Evolutionary conservation across 2,329 filamentous ascomycete species (phyloP).

Genomic region (Diaporthe nobilis): DNA sequence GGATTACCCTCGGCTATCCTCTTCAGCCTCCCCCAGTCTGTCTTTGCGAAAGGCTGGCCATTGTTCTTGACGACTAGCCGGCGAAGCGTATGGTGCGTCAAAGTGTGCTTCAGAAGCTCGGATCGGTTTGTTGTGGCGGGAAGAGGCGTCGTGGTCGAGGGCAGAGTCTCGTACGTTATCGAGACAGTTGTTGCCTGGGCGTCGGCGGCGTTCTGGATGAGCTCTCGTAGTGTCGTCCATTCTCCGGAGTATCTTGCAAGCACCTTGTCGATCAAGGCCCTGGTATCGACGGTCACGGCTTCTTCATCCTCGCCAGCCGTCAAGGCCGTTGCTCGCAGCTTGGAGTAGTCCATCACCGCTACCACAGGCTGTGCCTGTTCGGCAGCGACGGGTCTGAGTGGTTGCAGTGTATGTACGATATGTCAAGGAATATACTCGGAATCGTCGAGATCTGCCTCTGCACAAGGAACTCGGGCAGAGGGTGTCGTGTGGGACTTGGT

Average conservation of each 20-base stretch:
- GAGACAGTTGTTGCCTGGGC: constrained; percentile 90
- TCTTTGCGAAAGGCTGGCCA: constrained; percentile 87
- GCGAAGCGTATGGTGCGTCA: constrained; percentile 87
- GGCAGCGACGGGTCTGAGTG: constrained; percentile 31
- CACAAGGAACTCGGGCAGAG: neutral
- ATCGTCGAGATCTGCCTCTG: neutral
- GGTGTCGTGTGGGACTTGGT: neutral
- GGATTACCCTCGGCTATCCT: constrained; percentile 99
- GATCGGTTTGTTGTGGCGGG: constrained; percentile 74
- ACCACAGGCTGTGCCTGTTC: constrained; percentile 20
- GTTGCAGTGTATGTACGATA: neutral
- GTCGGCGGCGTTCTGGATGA: constrained; percentile 99
- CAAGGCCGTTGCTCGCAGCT: constrained; percentile 89
- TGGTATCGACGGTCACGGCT: constrained; percentile 96
- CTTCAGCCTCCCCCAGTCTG: constrained; percentile 94
- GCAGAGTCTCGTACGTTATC: constrained; percentile 92
- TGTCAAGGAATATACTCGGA: no score
- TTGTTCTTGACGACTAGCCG: constrained; percentile 94
- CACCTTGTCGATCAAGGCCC: constrained; percentile 97
- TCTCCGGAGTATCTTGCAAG: constrained; percentile 96
- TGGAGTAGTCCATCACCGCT: constrained; percentile 75
- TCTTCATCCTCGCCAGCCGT: constrained; percentile 91
- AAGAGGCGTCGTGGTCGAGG: constrained; percentile 84
- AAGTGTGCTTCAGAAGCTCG: constrained; percentile 83
- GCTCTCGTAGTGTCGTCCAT: constrained; percentile 90